phyloP scores from a whole-genome alignment of 129 eudicot genomes.

The Gnaphalium uliginosum region DNA sequence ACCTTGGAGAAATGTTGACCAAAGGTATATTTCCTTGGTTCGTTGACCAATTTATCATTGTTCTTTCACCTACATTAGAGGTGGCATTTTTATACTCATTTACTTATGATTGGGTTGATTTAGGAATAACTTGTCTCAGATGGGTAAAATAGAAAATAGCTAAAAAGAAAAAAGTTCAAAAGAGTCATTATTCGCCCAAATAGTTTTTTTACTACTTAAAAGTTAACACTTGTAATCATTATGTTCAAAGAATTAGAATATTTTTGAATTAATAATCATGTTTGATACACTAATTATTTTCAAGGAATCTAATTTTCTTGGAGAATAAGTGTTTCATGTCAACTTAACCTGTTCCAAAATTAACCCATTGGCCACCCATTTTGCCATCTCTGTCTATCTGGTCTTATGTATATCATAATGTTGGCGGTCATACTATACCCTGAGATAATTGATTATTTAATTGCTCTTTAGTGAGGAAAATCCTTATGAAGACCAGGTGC shows the following conservation, averaged over 20 bases:
- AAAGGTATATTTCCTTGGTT: slow-evolving; percentile 40
- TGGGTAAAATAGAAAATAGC: not conserved
- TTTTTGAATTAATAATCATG: not conserved
- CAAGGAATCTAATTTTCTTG: not conserved
- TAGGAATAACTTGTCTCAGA: not conserved
- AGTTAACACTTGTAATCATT: no score
- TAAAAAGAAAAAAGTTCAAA: no score
- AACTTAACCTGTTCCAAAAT: not conserved
- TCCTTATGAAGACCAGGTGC: slow-evolving; percentile 32
- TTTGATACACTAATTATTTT: not conserved
- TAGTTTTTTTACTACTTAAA: no score
- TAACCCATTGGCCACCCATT: not conserved
- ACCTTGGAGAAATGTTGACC: slow-evolving; percentile 36
- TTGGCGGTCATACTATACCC: slow-evolving; percentile 13
- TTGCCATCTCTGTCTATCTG: not conserved
- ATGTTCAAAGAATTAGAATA: not conserved
- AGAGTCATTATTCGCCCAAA: no score
- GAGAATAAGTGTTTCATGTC: not conserved
- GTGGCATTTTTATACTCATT: not conserved
- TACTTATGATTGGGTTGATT: not conserved
- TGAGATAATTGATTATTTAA: slow-evolving; percentile 26
- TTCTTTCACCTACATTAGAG: slow-evolving; percentile 12
- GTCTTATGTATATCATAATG: slow-evolving; percentile 21
- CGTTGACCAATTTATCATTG: slow-evolving; percentile 19
- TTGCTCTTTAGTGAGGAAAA: slow-evolving; percentile 50